These are phyloP conservation scores for Magnusiomyces sp. DNA, from an alignment of 1,139 yeast genomes.

Conservation along the genomic window DNA sequence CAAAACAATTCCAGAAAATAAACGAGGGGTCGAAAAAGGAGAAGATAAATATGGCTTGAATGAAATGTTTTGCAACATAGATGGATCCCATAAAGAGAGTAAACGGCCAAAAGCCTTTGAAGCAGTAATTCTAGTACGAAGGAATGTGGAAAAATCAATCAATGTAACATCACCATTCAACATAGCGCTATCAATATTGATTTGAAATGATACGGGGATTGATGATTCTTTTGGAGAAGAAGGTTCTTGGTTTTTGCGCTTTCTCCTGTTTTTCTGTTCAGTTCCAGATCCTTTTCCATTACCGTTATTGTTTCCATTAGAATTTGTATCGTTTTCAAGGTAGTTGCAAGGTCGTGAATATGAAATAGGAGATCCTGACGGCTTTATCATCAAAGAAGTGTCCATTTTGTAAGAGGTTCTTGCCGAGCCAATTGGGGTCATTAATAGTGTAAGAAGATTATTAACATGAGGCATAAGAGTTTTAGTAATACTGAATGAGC, in stretches of 20 bases:
- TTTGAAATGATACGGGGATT: conserved; percentile 22
- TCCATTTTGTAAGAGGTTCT: conserved; percentile 85
- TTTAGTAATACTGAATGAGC: conserved; percentile 11
- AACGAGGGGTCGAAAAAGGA: conserved; percentile 72
- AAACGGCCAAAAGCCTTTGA: conserved; percentile 71
- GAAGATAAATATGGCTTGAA: conserved; percentile 39
- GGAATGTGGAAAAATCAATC: conserved; percentile 66
- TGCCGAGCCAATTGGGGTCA: conserved; percentile 94
- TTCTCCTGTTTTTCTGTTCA: conserved; percentile 15
- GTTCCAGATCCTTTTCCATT: conserved; percentile 25
- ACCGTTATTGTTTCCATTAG: conserved; percentile 8
- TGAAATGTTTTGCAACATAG: conserved; percentile 12
- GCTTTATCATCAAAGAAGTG: conserved; percentile 60
- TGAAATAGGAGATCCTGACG: conserved; percentile 55
- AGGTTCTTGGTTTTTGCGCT: conserved; percentile 17
- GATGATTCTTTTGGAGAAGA: conserved; percentile 11
- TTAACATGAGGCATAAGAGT: conserved; percentile 32
- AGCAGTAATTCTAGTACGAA: conserved; percentile 69
- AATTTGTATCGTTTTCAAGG: conserved; percentile 7
- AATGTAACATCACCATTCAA: conserved; percentile 84
- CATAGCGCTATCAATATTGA: conserved; percentile 91
- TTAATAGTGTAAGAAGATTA: conserved; percentile 42
- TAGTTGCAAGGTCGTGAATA: conserved; percentile 5
- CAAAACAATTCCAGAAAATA: conserved; percentile 58
- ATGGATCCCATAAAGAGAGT: conserved; percentile 46